These are phyloP conservation scores for Rossbeevera mucosa DNA, from an alignment of 768 basidiomycete genomes.

Conservation along the genomic window DNA sequence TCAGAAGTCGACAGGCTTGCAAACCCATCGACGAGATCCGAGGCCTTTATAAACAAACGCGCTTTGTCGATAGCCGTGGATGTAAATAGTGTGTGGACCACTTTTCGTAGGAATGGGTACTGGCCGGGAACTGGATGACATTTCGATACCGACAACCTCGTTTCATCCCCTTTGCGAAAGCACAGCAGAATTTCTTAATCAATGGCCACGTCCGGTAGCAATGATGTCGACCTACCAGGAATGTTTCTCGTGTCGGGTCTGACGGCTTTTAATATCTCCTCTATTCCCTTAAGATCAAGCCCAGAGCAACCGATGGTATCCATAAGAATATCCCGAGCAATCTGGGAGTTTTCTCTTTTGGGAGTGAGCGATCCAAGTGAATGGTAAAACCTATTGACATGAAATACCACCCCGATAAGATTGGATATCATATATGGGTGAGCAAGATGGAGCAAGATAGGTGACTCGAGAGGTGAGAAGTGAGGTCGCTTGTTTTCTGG, in stretches of 20 bases:
- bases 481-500: slow-evolving; percentile 16
- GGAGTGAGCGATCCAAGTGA: slow-evolving; percentile 51
- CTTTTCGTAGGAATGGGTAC: slow-evolving; percentile 37
- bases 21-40: slow-evolving; percentile 64
- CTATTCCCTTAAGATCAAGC: slow-evolving; percentile 52
- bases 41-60: slow-evolving; percentile 65
- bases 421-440: slow-evolving; percentile 60
- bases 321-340: slow-evolving; percentile 57
- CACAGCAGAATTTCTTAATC: not conserved
- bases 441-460: slow-evolving; percentile 53
- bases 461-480: slow-evolving; percentile 27
- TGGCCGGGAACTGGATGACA: slow-evolving; percentile 53
- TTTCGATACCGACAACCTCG: slow-evolving; percentile 50
- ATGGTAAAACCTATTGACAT: slow-evolving; percentile 56
- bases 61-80: slow-evolving; percentile 58
- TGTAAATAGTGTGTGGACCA: slow-evolving; percentile 43
- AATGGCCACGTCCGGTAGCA: not conserved
- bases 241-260: slow-evolving; percentile 19
- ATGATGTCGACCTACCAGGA: slow-evolving; percentile 22
- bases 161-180: slow-evolving; percentile 41
- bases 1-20: slow-evolving; percentile 39
- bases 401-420: slow-evolving; percentile 44
- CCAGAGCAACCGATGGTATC: slow-evolving; percentile 65
- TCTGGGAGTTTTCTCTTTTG: slow-evolving; percentile 56
- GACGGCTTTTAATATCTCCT: slow-evolving; percentile 42